Evolutionary conservation across 202 grass and related monocot species (phyloP).

Genomic region (Alloteropsis angusta): DNA sequence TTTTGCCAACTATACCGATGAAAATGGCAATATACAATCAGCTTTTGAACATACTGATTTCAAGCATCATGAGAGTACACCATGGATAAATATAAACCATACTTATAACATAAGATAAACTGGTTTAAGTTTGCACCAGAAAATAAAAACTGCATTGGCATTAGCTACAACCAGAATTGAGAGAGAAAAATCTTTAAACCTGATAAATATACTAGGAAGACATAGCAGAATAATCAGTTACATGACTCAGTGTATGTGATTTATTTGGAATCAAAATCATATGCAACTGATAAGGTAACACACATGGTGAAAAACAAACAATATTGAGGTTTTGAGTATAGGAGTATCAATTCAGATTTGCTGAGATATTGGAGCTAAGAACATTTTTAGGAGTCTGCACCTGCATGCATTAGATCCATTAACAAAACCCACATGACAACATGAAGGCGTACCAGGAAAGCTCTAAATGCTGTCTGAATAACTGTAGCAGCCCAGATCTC

Average conservation of each 20-base stretch:
- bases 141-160: not conserved
- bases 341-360: not conserved
- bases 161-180: not conserved
- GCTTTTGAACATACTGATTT: not conserved
- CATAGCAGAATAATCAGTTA: no score
- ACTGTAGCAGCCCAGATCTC: slow-evolving; percentile 72
- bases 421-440: slow-evolving; percentile 8
- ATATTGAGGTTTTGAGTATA: not conserved
- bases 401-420: not conserved
- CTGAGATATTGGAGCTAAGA: not conserved
- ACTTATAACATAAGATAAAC: not conserved
- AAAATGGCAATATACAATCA: not conserved
- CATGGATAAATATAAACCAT: not conserved
- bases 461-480: slow-evolving; percentile 91
- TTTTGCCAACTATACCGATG: not conserved
- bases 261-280: not conserved
- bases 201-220: not conserved
- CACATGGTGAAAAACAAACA: not conserved
- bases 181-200: not conserved
- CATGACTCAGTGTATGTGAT: not conserved
- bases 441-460: slow-evolving; percentile 72
- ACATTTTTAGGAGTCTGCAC: not conserved
- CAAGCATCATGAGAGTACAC: not conserved
- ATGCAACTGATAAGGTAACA: not conserved
- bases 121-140: not conserved